These are phyloP conservation scores for Marasmius sp. DNA, from an alignment of 1,284 basidiomycete species.

Conservation along the genomic window DNA sequence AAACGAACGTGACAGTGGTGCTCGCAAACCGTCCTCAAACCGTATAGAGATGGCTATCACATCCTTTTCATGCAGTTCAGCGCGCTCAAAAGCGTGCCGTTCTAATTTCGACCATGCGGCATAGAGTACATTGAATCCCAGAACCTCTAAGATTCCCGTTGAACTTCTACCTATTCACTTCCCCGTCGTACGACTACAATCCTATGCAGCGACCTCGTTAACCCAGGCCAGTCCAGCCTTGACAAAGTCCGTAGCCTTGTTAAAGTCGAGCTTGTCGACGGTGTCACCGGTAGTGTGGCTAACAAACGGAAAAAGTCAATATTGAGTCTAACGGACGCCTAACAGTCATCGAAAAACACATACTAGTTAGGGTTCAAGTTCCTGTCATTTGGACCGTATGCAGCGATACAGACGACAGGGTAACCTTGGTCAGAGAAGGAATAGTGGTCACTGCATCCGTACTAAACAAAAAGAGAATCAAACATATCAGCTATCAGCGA, in stretches of 20 bases:
- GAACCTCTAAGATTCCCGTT: neutral
- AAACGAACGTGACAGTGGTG: too few relatives aligned
- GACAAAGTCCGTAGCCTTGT: neutral
- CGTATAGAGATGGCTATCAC: too few relatives aligned
- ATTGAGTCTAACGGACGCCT: neutral
- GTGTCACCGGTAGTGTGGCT: neutral
- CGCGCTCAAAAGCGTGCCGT: too few relatives aligned
- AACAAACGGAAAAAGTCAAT: neutral
- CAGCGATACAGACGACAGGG: neutral
- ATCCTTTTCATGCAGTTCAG: too few relatives aligned
- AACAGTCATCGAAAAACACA: neutral
- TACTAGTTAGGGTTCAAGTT: neutral
- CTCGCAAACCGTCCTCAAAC: too few relatives aligned
- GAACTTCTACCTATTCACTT: neutral
- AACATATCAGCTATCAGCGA: neutral
- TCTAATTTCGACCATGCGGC: too few relatives aligned
- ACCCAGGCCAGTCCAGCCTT: neutral
- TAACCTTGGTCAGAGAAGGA: neutral
- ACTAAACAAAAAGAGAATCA: neutral
- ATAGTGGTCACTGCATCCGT: neutral
- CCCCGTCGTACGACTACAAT: neutral
- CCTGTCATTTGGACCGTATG: neutral
- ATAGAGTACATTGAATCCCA: too few relatives aligned
- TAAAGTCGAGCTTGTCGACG: neutral
- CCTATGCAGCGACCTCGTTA: neutral